Base-by-base conservation (phyloP, 2,329 filamentous ascomycete species). In the Aotearoamyces nothofagi region DNA sequence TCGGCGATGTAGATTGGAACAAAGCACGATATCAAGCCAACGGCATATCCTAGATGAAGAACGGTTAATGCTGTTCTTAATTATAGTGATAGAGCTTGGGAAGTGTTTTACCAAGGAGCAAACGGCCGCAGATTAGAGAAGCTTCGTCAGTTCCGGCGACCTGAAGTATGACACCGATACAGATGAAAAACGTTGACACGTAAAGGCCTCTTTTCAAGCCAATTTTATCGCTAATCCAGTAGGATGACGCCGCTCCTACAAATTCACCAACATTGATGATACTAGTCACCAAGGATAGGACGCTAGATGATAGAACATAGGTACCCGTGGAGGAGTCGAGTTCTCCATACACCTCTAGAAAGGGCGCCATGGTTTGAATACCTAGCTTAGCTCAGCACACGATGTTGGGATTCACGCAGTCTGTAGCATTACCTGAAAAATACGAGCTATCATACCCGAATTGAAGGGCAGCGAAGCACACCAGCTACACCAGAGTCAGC, bases 181-280 rank as follows among this genome's bases (percentile, higher is more conserved):
- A 8, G 19, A 22, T n/a, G 19, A 22, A 22, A 8, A n/a, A 8
- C 8, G 8, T 22, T 8, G 19, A 22, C 8, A 22, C 8, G 19
- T 22, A 22, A 8, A 22, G n/a, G 19, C 19, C 19, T 8, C 19
- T n/a, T 22, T 22, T 22, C 8, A 8, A n/a, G n/a, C 19, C 19
- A 22, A 22, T 8, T n/a, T 8, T 22, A n/a, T 22, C 19, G 19
- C 19, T n/a, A n/a, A 22, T 22, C 19, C 19, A 22, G n/a, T 8
- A 22, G n/a, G 19, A 8, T n/a, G 19, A 22, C 8, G n/a, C 19
- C 8, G 19, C 19, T 8, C 19, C 19, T 8, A 22, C 19, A n/a
- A 22, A 22, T 22, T 22, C 19, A n/a, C 19, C 19, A 22, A n/a
- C 19, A n/a, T 22, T 22, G 19, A 22, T 22, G n/a, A 22, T 22